Base-by-base conservation (phyloP, 331 rosid species). In the Prunus yedoensis region DNA sequence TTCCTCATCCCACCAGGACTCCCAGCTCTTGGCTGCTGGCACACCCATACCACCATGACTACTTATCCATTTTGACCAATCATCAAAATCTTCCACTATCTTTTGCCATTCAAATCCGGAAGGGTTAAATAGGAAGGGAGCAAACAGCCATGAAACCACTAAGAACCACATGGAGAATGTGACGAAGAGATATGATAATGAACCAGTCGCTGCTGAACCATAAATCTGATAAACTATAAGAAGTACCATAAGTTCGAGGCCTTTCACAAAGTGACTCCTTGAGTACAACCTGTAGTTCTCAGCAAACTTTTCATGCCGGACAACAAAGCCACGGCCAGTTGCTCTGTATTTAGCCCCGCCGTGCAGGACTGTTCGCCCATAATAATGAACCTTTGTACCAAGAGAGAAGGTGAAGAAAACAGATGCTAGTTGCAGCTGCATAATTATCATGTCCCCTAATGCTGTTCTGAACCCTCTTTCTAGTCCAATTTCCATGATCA, bases 51-150 rank as follows among this genome's bases (percentile, higher is more conserved):
- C 99, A 21, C 99, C 99, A 63, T 81, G 92, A 84, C 89, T 89
- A 72, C 35, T 88, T 60, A 90, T 90, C 99, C 99, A 94, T 85
- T 94, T 92, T 35, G 91, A 21, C 99, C 99, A 94, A 82, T 94
- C 99, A 65, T 90, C 97, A 93, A 90, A 90, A 80, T 94, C 99
- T 41, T 94, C 97, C 54, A 92, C 95, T 78, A 87, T 94, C 91
- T 94, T 94, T 81, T 92, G 99, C 99, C 99, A 94, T 83, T 94
- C 99, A 81, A 94, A 94, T 71, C 99, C 99, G 3, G 97, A 92
- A 59, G 99, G 99, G 84, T 94, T 94, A 67, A 94, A 94, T 77
- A 94, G 87, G 85, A 92, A 92, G 63, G 99, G 99, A 71, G 91
- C 85, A 76, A 94, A 94, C 84, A 92, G 71, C 86, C 90, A 94